Conservation (phyloP, 192 early-diverging fungal genomes). For the Lunasporangiospora selenospora region DNA sequence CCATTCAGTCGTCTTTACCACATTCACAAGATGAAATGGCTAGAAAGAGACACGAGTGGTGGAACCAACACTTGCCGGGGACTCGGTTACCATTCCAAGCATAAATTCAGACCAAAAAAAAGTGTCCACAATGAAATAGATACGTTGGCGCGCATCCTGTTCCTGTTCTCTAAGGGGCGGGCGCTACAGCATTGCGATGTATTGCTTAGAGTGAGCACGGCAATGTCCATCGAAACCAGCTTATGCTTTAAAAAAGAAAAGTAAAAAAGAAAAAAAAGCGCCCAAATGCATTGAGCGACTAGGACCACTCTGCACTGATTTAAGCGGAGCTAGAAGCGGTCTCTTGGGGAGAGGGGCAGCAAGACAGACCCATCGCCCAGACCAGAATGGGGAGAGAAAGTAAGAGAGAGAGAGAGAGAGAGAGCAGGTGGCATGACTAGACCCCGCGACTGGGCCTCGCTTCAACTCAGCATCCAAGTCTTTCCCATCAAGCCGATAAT, state of each 20-base stretch:
- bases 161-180: too few relatives aligned
- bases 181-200: too few relatives aligned
- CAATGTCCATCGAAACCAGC: too few relatives aligned
- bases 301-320: background rate
- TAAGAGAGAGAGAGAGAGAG: background rate
- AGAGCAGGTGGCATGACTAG: background rate
- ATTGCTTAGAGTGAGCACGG: too few relatives aligned
- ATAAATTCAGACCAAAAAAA: background rate
- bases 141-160: too few relatives aligned
- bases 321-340: background rate
- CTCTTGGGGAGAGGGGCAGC: background rate
- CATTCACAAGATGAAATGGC: too few relatives aligned
- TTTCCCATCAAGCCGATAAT: slow-evolving; percentile 19
- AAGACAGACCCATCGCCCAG: background rate
- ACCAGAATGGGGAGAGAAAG: background rate
- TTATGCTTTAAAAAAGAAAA: background rate
- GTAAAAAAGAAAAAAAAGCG: background rate
- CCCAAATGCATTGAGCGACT: slow-evolving; percentile 2
- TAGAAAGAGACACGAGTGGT: too few relatives aligned
- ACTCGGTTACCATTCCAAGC: too few relatives aligned
- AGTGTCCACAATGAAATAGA: too few relatives aligned
- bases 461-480: background rate
- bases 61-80: too few relatives aligned
- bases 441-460: background rate
- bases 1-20: too few relatives aligned